Base-by-base conservation (phyloP, 1,284 basidiomycete species). In the Agroathelia rolfsii region DNA sequence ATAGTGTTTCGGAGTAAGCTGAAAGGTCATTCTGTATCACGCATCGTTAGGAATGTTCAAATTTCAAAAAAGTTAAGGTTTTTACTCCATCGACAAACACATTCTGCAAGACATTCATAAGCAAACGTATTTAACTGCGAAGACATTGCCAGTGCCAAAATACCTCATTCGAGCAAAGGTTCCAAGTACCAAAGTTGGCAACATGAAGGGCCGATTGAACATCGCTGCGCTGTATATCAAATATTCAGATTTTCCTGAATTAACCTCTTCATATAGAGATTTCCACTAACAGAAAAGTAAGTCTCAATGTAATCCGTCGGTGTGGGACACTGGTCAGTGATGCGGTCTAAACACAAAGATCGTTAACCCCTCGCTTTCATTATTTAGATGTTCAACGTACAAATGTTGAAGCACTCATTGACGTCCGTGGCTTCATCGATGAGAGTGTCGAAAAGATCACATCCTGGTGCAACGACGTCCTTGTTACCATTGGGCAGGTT, bases 161-260 rank as follows among this genome's bases (percentile, higher is more conserved):
- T 30, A 35, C 28, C 20, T 35, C 38, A 6, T 35, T 20, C 13
- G 35, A 26, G 40, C 51, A 52, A 23, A 41, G 32, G 12, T 26
- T 19, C 49, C 49, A 52, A 20, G 30, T 38, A 22, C 45, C 30
- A 24, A 38, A 27, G 24, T 37, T 34, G 8, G 49, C 43, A 2
- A 47, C 47, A 37, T 52, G 49, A n/a, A 52, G 40, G 3, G 47
- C 42, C 8, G 17, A 16, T 34, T 47, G 46, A 20, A 52, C 49
- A 32, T 52, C 51, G 3, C 42, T 26, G 8, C 51, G 42, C 38
- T 48, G 14, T 10, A 11, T 12, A 15, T 12, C n/a, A 30, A 12
- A 14, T 14, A 5, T 4, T 15, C 14, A 8, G 20, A n/a, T n/a
- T n/a, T n/a, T n/a, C n/a, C 5, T n/a, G 5, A 5, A 12, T 8